Evolutionary conservation across 306 rosid species (phyloP).

Genomic region (Cucumis cinereus): DNA sequence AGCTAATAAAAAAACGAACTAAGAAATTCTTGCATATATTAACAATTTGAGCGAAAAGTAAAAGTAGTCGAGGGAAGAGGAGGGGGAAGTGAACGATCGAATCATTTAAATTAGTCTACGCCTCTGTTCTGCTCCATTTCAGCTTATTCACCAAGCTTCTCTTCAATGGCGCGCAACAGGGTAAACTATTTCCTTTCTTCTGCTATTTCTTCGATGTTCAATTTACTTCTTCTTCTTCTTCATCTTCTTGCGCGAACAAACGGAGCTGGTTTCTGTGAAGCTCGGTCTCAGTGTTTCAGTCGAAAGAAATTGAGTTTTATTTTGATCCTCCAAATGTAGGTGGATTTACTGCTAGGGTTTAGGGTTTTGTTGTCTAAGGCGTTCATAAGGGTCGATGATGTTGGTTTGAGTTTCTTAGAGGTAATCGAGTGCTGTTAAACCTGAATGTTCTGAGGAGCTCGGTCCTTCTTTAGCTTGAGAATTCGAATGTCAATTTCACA

Average conservation of each 20-base stretch:
- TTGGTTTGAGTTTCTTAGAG: not conserved
- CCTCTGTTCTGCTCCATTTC: not conserved
- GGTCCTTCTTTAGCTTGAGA: not conserved
- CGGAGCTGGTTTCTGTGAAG: not conserved
- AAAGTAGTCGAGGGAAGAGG: not conserved
- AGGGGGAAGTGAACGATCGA: not conserved
- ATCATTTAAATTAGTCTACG: not conserved
- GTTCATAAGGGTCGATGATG: not conserved
- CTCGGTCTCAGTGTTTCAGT: not conserved
- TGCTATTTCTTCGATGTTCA: not conserved
- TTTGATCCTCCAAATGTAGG: not conserved
- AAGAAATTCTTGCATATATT: not conserved
- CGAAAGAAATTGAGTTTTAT: not conserved
- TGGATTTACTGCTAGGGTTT: not conserved
- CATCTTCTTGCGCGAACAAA: not conserved
- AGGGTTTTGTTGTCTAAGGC: not conserved
- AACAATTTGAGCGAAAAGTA: not conserved
- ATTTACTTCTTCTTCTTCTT: not conserved
- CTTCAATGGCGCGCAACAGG: constrained; percentile 69
- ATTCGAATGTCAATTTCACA: not conserved
- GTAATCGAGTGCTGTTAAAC: not conserved
- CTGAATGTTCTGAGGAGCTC: not conserved
- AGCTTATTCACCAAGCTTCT: not conserved
- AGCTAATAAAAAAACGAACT: not conserved
- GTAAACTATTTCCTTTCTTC: constrained; percentile 7